A percentile compares a stretch with the other conserved stretches of the same genome.
These are phyloP conservation scores for Russula olivacea DNA, from an alignment of 768 basidiomycete genomes.

Conservation along the genomic window DNA sequence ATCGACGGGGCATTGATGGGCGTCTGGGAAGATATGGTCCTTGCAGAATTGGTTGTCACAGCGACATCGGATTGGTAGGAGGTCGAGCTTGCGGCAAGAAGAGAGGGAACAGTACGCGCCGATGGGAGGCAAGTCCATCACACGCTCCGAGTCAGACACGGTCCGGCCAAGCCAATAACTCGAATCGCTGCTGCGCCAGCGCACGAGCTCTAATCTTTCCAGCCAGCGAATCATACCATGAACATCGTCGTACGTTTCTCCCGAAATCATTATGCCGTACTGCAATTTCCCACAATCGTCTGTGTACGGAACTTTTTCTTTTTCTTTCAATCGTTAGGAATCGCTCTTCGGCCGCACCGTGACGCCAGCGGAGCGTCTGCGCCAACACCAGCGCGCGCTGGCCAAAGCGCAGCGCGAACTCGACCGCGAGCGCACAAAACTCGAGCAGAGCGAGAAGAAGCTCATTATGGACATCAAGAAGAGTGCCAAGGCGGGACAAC, in stretches of 20 bases:
- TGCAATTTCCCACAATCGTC: not conserved
- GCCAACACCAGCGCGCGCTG: constrained; percentile 93
- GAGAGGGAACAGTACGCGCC: constrained; percentile 61
- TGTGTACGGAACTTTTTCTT: not conserved
- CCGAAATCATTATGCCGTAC: not conserved
- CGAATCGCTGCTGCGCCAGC: not conserved
- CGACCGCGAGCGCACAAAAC: constrained; percentile 89
- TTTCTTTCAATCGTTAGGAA: constrained; percentile 51
- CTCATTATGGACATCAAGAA: constrained; percentile 93
- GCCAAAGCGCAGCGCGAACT: constrained; percentile 97
- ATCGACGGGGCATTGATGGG: constrained; percentile 48
- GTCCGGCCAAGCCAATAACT: not conserved
- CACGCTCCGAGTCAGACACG: not conserved
- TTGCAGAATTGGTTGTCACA: constrained; percentile 60
- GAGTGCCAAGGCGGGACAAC: constrained; percentile 90
- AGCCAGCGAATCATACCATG: constrained; percentile 39
- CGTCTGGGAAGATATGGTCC: constrained; percentile 52
- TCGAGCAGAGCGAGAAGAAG: constrained; percentile 97
- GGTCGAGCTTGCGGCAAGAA: constrained; percentile 60
- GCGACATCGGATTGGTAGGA: constrained; percentile 67
- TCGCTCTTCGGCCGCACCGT: constrained; percentile 90
- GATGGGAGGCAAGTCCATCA: constrained; percentile 45
- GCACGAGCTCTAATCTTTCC: not conserved
- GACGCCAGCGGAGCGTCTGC: constrained; percentile 92
- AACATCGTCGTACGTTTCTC: constrained; percentile 63